Evolutionary conservation across 352 stramenopile species (phyloP), one percentile per base, ranked within the genome.

Genomic region (Globisporangium iwayamae): DNA sequence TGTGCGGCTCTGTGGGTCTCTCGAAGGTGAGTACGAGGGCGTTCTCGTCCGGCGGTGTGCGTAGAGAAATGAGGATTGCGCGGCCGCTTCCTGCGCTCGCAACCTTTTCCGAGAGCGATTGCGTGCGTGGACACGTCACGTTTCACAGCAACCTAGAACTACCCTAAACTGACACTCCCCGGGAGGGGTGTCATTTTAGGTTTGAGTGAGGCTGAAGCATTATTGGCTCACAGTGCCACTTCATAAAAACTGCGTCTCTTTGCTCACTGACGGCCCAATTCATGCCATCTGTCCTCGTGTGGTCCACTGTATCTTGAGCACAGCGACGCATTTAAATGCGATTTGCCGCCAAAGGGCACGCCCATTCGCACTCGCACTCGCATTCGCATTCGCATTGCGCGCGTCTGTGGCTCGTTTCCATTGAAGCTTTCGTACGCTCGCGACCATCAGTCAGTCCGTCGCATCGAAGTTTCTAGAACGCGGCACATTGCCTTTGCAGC

Each of bases 1-100:
- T 30, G 32, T 46, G 36, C n/a, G n/a, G n/a, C n/a, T n/a, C n/a
- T n/a, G 20, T 9, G n/a, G 22, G 13, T 28, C 25, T 7, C 9
- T 45, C 8, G 30, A 30, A 25, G 8, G 51, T 8, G 7, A 3
- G n/a, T 13, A 53, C 10, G 48, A 10, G 13, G 14, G 28, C 7
- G 50, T 22, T 46, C 36, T 30, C 28, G 34, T 45, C 20, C 7
- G 55, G 38, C n/a, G 54, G 34, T 10, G 54, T 18, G n/a, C 14
- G 18, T 22, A 41, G 45, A 52, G 56, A 52, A 62, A 62, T 62
- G 38, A 39, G n/a, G 50, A 56, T 56, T 56, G 50, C 48, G 48
- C 5, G 4, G 13, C 20, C 36, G 56, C 56, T 51, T 53, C 48
- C 43, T 50, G 39, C 22, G 32, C 34, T 48, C 14, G 38, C 25